Percentiles rank a stretch among this genome's conserved stretches.
Conservation (phyloP, 371 early-diverging fungal species). For the Mucor circinelloides region DNA sequence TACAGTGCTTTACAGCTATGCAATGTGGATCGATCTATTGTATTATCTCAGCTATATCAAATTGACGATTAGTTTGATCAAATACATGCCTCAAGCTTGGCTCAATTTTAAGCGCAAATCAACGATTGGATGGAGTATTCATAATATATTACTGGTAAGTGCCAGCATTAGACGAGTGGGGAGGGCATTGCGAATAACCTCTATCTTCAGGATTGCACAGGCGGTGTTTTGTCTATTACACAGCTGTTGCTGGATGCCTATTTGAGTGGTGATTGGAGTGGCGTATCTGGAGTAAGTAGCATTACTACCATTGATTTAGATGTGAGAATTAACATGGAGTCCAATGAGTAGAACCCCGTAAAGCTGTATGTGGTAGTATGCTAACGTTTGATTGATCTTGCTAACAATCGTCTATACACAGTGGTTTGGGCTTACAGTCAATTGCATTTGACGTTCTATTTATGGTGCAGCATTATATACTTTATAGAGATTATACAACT, state of each 20-base stretch:
- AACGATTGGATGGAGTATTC: conserved; percentile 92
- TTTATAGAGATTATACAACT: conserved; percentile 53
- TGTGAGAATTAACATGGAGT: background rate
- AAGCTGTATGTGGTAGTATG: conserved; percentile 48
- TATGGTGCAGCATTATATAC: conserved; percentile 82
- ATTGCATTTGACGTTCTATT: conserved; percentile 86
- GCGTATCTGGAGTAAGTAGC: conserved; percentile 61
- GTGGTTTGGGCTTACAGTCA: conserved; percentile 78
- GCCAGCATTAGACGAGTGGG: background rate
- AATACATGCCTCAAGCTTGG: conserved; percentile 90
- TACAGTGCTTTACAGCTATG: conserved; percentile 24
- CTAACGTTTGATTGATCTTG: background rate
- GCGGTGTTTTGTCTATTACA: conserved; percentile 78
- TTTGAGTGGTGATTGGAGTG: conserved; percentile 68
- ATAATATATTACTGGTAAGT: conserved; percentile 79
- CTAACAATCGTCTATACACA: conserved; percentile 10
- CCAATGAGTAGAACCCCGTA: conserved; percentile 42
- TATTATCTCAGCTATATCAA: conserved; percentile 85
- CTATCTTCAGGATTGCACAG: conserved; percentile 74
- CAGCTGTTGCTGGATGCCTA: conserved; percentile 84
- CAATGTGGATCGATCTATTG: conserved; percentile 65
- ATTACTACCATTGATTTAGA: background rate
- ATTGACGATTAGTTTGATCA: conserved; percentile 74
- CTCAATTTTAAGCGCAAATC: conserved; percentile 78
- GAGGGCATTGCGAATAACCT: background rate